Conservation (phyloP, 176 grass and related monocot species). For the Hordeum marinum region DNA sequence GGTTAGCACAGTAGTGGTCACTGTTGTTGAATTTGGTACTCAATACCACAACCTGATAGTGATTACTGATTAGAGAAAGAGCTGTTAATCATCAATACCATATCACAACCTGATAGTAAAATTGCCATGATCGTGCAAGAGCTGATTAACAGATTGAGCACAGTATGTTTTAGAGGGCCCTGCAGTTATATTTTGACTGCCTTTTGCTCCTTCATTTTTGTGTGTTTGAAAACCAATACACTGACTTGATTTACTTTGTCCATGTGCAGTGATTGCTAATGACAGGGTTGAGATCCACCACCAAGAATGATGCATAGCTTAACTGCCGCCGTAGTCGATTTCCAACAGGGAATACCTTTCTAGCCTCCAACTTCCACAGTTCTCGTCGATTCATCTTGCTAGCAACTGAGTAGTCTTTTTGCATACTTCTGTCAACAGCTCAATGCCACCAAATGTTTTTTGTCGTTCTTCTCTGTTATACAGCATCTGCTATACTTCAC, state of each 20-base stretch:
- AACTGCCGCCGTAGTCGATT: constrained; percentile 21
- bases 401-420: constrained; percentile 25
- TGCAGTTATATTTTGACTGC: not conserved
- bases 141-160: constrained; percentile 1
- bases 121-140: not conserved
- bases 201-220: not conserved
- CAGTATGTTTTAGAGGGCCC: not conserved
- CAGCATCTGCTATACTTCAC: constrained; percentile 21
- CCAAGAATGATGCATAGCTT: constrained; percentile 16
- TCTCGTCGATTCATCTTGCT: constrained; percentile 23
- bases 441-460: constrained; percentile 9
- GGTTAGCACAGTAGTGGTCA: constrained; percentile 27
- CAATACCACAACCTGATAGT: not conserved
- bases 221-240: not conserved
- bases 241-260: constrained; percentile 24
- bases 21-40: constrained; percentile 4
- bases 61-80: not conserved
- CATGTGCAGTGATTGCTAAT: constrained; percentile 27
- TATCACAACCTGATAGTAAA: not conserved
- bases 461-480: not conserved
- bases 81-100: not conserved
- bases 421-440: constrained; percentile 15
- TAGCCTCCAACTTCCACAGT: constrained; percentile 19
- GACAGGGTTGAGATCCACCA: constrained; percentile 3
- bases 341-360: constrained; percentile 25